phyloP scores from a whole-genome alignment of 2,329 filamentous ascomycete genomes.

The Calonectria multiphialidica region DNA sequence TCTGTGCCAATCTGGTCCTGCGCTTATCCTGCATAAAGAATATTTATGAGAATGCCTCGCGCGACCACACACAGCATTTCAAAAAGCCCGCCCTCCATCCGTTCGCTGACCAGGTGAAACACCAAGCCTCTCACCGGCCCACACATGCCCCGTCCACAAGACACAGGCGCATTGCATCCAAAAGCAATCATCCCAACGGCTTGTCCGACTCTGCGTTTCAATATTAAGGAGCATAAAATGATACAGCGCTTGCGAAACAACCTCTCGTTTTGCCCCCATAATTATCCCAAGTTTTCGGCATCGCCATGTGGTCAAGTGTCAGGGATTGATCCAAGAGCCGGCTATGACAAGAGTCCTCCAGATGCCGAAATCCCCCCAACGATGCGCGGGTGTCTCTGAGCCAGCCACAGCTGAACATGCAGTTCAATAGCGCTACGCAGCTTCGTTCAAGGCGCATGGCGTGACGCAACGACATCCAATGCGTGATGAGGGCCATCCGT shows the following conservation, averaged over 20 bases:
- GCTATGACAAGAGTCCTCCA: not conserved
- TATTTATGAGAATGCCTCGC: constrained; percentile 10
- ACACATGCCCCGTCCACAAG: not conserved
- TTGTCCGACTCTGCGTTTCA: constrained; percentile 8
- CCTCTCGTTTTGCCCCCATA: not conserved
- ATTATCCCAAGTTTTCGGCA: not conserved
- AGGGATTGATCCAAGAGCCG: constrained; percentile 5
- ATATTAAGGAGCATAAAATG: not conserved
- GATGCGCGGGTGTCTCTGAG: not conserved
- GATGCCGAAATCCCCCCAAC: not conserved
- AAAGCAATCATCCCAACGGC: constrained; percentile 5
- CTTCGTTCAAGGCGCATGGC: not conserved
- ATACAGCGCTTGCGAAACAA: not conserved
- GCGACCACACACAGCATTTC: not conserved
- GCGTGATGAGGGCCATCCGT: constrained; percentile 7
- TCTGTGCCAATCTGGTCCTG: not conserved
- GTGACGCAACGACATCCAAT: constrained; percentile 6
- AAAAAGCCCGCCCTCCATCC: constrained; percentile 2
- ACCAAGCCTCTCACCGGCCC: constrained; percentile 1
- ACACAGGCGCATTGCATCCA: not conserved
- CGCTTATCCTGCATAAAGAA: not conserved
- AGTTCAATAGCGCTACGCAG: not conserved
- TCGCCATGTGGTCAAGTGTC: not conserved
- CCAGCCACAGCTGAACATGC: constrained; percentile 18
- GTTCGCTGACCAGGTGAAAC: constrained; percentile 27